Conservation (phyloP, 2,329 filamentous ascomycete genomes). For the Alternaria brassicae region DNA sequence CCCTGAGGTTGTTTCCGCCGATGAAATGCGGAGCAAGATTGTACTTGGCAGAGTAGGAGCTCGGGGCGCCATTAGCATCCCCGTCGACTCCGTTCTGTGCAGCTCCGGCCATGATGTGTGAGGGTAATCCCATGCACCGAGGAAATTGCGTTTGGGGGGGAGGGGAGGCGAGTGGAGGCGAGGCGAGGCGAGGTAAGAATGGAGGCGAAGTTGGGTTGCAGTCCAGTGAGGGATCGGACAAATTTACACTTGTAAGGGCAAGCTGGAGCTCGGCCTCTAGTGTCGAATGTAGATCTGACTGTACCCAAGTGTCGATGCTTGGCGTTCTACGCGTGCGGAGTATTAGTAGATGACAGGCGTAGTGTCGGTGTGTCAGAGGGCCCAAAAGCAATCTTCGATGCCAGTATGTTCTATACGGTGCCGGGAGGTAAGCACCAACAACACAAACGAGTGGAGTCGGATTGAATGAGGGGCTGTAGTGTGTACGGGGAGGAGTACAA, state of each 20-base stretch:
- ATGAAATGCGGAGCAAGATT: conserved; percentile 93
- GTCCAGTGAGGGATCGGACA: conserved; percentile 30
- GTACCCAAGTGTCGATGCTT: conserved; percentile 7
- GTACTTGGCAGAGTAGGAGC: conserved; percentile 80
- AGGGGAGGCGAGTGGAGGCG: background rate
- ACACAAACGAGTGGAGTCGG: conserved; percentile 21
- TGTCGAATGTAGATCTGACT: conserved; percentile 25
- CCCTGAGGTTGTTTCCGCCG: conserved; percentile 85
- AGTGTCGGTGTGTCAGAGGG: conserved; percentile 14
- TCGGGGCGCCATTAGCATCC: conserved; percentile 61
- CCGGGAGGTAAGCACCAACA: conserved; percentile 27
- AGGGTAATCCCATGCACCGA: conserved; percentile 37
- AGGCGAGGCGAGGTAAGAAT: conserved; percentile 5
- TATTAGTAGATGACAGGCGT: conserved; percentile 28
- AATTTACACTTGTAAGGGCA: conserved; percentile 30
- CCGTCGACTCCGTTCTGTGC: conserved; percentile 48
- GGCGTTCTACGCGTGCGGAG: conserved; percentile 11
- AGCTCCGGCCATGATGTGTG: conserved; percentile 46
- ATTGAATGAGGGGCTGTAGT: conserved; percentile 5
- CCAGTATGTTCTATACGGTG: conserved; percentile 16
- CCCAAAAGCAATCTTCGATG: conserved; percentile 12
- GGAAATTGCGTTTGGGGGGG: conserved; percentile 22
- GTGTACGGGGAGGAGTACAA: conserved; percentile 18
- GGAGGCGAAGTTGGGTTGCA: conserved; percentile 17
- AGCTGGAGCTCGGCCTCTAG: conserved; percentile 35